Base-by-base conservation (phyloP, 1,139 yeast species). In the Blastobotrys serpentis region DNA sequence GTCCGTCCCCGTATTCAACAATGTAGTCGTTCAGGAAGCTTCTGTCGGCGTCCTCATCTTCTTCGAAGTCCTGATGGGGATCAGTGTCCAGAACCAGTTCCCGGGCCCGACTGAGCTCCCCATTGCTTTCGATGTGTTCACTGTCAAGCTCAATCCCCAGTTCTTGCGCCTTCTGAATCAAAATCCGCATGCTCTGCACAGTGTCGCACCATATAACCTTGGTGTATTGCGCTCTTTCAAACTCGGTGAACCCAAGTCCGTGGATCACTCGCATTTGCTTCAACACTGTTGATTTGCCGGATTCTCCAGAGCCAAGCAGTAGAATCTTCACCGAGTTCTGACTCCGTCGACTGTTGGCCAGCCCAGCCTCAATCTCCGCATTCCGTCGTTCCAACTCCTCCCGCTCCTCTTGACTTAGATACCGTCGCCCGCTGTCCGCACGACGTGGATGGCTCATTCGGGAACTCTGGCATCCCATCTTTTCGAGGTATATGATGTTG, bases 151-250 rank as follows among this genome's bases (percentile, higher is more conserved):
- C 43, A 21, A 62, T 53, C 26, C 58, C 59, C 45, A 62, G 50
- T 16, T 42, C 40, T 8, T 48, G 48, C 18, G 68, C 67, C 44
- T 59, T 58, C 16, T 82, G 75, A 37, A 92, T 79, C 47, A 92
- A 71, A 23, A 83, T 82, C 63, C 86, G 84, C 95, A 92, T 90
- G 32, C 90, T 79, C 57, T 88, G 95, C 46, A 90, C 79, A 1
- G 94, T 82, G 67, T 92, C 98, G 23, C 86, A 86, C 96, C 97
- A 92, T 22, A 94, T 86, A n/a, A 92, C 87, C 56, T 88, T 90
- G 7, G 87, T 69, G 64, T 89, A 94, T 62, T 87, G 94, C 42
- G 74, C 66, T 47, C 96, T 73, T 65, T 94, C 98, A 56, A 81
- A 86, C 40, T 78, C 78, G 1, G 84, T 75, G 68, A 90, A 92